A percentile compares a stretch with the other conserved stretches of the same genome.
Conservation (phyloP, 2,329 filamentous ascomycete species). For the Scytalidium sp. region DNA sequence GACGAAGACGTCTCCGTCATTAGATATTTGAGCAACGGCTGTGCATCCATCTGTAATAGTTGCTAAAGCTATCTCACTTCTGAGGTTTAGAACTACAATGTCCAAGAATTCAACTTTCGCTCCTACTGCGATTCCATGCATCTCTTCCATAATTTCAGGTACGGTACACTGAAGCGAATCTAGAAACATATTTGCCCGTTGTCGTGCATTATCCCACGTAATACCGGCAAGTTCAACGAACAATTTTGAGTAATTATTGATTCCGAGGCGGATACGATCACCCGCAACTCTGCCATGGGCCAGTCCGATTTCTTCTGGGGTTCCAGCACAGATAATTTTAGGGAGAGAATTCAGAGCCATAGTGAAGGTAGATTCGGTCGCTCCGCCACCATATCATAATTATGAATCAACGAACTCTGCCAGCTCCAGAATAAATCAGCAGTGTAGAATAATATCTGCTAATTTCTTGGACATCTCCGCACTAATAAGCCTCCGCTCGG, state of each 20-base stretch:
- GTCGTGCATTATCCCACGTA: background rate
- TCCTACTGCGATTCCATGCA: slow-evolving; percentile 38
- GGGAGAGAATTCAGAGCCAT: too few relatives aligned
- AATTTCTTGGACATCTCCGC: too few relatives aligned
- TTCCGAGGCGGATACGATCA: background rate
- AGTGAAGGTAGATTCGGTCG: too few relatives aligned
- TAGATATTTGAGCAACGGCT: slow-evolving; percentile 32
- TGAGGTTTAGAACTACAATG: slow-evolving; percentile 45
- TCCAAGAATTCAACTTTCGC: slow-evolving; percentile 28
- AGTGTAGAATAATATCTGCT: too few relatives aligned
- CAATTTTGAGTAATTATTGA: background rate
- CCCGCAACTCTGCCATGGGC: background rate
- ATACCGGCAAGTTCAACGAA: background rate
- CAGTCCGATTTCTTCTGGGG: background rate
- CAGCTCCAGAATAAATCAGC: too few relatives aligned
- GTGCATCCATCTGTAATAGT: slow-evolving; percentile 46
- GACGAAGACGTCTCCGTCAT: slow-evolving; percentile 17
- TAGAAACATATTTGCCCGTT: background rate
- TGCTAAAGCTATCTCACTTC: slow-evolving; percentile 47
- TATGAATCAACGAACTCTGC: too few relatives aligned
- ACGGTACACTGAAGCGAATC: background rate
- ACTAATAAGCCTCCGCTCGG: too few relatives aligned
- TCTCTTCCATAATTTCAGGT: slow-evolving; percentile 26
- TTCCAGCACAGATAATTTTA: background rate
- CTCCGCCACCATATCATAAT: too few relatives aligned